These are phyloP conservation scores for Curvularia hawaiiensis DNA, from an alignment of 2,329 filamentous ascomycete genomes.

Conservation along the genomic window DNA sequence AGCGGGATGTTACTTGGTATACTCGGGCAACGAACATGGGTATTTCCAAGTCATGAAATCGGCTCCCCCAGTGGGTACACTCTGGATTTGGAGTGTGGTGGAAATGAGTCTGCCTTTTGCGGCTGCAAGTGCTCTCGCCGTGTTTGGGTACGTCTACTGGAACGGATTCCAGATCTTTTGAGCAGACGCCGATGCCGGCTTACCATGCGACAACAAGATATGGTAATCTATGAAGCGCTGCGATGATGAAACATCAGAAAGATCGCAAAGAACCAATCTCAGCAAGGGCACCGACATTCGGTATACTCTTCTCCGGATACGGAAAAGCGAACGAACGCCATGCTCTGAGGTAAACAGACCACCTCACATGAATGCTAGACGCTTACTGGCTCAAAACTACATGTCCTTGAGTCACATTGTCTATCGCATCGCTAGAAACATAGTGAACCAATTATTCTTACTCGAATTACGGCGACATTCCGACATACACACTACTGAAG, in stretches of 20 bases:
- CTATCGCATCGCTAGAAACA: neutral
- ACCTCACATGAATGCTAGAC: neutral
- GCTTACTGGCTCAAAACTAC: neutral
- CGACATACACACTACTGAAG: neutral
- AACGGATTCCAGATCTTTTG: constrained; percentile 58
- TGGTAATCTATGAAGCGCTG: neutral
- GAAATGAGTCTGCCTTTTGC: constrained; percentile 78
- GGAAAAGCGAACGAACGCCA: neutral
- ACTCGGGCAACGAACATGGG: constrained; percentile 76
- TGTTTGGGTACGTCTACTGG: constrained; percentile 60
- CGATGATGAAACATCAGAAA: neutral
- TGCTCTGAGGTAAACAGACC: neutral
- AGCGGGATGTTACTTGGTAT: constrained; percentile 78
- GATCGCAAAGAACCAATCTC: neutral
- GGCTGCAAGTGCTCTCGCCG: constrained; percentile 58
- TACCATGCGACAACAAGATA: neutral
- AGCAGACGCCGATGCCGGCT: neutral
- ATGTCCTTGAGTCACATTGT: neutral
- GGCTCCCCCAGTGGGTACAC: constrained; percentile 82
- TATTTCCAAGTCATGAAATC: constrained; percentile 93
- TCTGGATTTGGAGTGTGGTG: constrained; percentile 93
- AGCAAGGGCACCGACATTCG: neutral
- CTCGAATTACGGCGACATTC: neutral
- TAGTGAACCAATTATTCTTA: neutral
- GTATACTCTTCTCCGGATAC: neutral